Percentiles rank a stretch among this genome's conserved stretches.
phyloP scores from a whole-genome alignment of 2,329 filamentous ascomycete genomes.

The Paecilomyces fulvus region DNA sequence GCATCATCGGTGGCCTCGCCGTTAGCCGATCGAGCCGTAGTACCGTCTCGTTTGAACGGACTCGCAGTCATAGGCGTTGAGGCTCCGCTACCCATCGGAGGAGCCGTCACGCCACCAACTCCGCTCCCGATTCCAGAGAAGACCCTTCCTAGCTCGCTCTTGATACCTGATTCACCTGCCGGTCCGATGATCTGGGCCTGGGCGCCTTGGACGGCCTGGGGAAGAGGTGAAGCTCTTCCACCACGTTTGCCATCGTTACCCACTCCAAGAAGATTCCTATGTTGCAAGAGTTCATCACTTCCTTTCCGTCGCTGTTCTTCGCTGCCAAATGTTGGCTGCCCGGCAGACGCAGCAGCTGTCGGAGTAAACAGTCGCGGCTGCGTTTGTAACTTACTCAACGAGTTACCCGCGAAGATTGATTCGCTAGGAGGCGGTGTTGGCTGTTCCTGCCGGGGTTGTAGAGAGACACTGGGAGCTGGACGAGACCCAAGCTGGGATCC shows the following conservation, averaged over 20 bases:
- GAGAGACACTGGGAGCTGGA: slow-evolving; percentile 19
- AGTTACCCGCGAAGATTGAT: slow-evolving; percentile 17
- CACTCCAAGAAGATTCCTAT: slow-evolving; percentile 64
- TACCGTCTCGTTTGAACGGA: slow-evolving; percentile 44
- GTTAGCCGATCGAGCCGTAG: slow-evolving; percentile 33
- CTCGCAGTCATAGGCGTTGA: slow-evolving; percentile 48
- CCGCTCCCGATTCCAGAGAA: slow-evolving; percentile 84
- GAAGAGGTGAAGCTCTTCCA: slow-evolving; percentile 77
- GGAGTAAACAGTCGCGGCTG: slow-evolving; percentile 26
- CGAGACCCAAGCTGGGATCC: slow-evolving; percentile 30
- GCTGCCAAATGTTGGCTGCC: slow-evolving; percentile 17
- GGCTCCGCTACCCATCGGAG: slow-evolving; percentile 41
- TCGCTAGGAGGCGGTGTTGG: slow-evolving; percentile 26
- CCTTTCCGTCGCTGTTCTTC: slow-evolving; percentile 37
- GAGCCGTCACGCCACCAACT: slow-evolving; percentile 46
- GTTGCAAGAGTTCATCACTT: slow-evolving; percentile 50
- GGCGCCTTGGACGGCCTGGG: slow-evolving; percentile 87
- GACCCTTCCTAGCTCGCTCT: slow-evolving; percentile 90
- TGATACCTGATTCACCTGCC: slow-evolving; percentile 76
- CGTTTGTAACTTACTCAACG: slow-evolving; percentile 20
- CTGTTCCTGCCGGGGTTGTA: slow-evolving; percentile 26
- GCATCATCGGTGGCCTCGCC: slow-evolving; percentile 34
- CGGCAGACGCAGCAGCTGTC: slow-evolving; percentile 24
- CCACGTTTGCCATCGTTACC: slow-evolving; percentile 66
- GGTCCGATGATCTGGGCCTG: slow-evolving; percentile 73